Percentiles rank a stretch among this genome's conserved stretches.
These are phyloP conservation scores for Sequoiadendron giganteum DNA, from an alignment of 75 land plant genomes.

Conservation along the genomic window DNA sequence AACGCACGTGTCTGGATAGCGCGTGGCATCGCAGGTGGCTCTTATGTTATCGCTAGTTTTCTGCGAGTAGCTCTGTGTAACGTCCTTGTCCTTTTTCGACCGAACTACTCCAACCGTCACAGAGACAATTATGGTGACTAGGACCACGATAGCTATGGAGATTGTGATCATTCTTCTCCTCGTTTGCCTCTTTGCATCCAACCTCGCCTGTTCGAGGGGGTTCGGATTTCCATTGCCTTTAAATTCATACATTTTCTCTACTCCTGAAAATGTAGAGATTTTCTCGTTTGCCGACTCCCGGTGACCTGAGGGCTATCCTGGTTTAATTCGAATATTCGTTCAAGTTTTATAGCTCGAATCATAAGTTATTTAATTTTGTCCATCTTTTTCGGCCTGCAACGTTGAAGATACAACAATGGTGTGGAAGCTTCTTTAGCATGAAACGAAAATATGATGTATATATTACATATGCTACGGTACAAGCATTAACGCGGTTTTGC, in stretches of 20 bases:
- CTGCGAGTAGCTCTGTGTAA: background rate
- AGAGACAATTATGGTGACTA: conserved; percentile 26
- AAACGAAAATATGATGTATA: too few relatives aligned
- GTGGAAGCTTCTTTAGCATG: too few relatives aligned
- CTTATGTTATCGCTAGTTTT: conserved; percentile 23
- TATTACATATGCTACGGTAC: too few relatives aligned
- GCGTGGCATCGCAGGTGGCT: conserved; percentile 34
- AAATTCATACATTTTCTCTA: background rate
- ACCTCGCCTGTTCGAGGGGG: background rate
- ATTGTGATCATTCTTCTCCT: conserved; percentile 16
- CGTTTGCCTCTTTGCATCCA: background rate
- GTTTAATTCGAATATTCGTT: background rate
- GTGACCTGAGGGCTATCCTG: background rate
- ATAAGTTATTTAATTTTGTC: background rate
- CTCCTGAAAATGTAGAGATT: background rate
- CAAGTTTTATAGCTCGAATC: background rate
- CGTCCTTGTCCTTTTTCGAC: background rate
- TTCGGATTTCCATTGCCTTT: background rate
- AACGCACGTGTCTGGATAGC: conserved; percentile 36
- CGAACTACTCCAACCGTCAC: conserved; percentile 14
- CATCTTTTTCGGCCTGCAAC: background rate
- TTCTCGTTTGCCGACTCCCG: background rate
- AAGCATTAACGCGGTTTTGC: too few relatives aligned
- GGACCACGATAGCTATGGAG: conserved; percentile 26
- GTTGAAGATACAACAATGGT: background rate